Base-by-base conservation (phyloP, 495 filamentous ascomycete species). In the Letharia lupina region DNA sequence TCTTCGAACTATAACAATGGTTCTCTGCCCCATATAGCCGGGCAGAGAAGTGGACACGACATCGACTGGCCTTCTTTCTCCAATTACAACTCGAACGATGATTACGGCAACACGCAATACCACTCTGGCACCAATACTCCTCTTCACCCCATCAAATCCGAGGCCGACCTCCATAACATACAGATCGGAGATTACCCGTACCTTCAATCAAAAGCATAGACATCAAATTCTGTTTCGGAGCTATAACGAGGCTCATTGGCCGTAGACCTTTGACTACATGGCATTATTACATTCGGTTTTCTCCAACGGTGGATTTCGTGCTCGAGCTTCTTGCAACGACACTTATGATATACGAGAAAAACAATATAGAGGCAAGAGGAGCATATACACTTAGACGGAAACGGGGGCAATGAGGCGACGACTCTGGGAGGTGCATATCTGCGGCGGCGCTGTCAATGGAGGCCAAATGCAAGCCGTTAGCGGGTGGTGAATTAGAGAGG, bases 1-100 rank as follows among this genome's bases (percentile, higher is more conserved):
- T 57, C 45, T 10, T 48, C 67, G 7, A 59, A 40, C 28, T 69
- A 69, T 56, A 57, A n/a, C 40, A 67, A 62, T n/a, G 68, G 70
- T 16, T 54, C 52, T n/a, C 57, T 70, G 23, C 70, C 70, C 40
- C 68, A 68, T 31, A 72, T 72, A n/a, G 60, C 70, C 16, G 40
- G 61, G 20, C 64, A 70, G 37, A 62, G 65, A 47, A 50, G 65
- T 28, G 56, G 61, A 56, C 48, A 70, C 39, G 65, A 67, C 31
- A 16, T 60, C 13, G 70, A 70, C 59, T 70, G 66, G 63, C 39
- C 10, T 31, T 52, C 63, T 7, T 10, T 15, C 62, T 56, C 45
- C 44, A 39, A 58, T 8, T 64, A 40, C 45, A 23, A 42, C 15
- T 40, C 47, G 16, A 31, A 56, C 16, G 66, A 70, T 35, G 70